phyloP scores from a whole-genome alignment of 2,329 filamentous ascomycete genomes.

The Ilyonectria mors-panacis region DNA sequence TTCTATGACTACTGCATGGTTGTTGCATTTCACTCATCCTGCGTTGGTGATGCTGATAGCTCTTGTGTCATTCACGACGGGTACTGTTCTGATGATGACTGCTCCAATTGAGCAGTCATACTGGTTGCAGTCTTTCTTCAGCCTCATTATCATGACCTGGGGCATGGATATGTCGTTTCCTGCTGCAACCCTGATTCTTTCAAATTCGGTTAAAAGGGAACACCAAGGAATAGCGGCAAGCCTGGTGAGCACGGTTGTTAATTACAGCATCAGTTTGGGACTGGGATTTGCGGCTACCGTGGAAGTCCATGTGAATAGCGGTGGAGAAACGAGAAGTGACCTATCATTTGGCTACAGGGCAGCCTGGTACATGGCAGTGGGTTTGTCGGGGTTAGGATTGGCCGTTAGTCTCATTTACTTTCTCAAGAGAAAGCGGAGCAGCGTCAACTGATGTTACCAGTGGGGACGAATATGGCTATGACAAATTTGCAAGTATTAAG shows the following conservation, averaged over 20 bases:
- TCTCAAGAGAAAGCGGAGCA: too few species aligned
- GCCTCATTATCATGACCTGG: conserved; percentile 70
- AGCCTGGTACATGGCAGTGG: conserved; percentile 55
- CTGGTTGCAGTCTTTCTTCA: conserved; percentile 75
- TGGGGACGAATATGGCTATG: too few species aligned
- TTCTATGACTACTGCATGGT: conserved; percentile 59
- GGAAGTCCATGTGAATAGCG: conserved; percentile 59
- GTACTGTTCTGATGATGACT: conserved; percentile 60
- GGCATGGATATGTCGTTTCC: conserved; percentile 78
- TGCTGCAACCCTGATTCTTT: conserved; percentile 72
- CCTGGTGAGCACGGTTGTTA: conserved; percentile 75
- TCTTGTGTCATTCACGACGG: conserved; percentile 60
- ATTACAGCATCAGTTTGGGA: conserved; percentile 77
- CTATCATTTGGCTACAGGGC: conserved; percentile 36
- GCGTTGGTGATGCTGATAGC: conserved; percentile 61
- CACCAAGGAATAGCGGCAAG: conserved; percentile 65
- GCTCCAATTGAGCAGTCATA: conserved; percentile 71
- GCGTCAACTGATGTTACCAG: too few species aligned
- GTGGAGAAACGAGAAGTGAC: conserved; percentile 31
- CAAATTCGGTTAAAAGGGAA: conserved; percentile 62
- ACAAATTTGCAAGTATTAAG: too few species aligned
- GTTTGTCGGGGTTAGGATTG: conserved; percentile 49
- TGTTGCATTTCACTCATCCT: conserved; percentile 53
- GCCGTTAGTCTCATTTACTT: conserved; percentile 4
- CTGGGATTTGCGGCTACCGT: conserved; percentile 77